A percentile compares a stretch with the other conserved stretches of the same genome.
These are phyloP conservation scores for Diversispora eburnea DNA, from an alignment of 192 early-diverging fungal genomes.

Conservation along the genomic window DNA sequence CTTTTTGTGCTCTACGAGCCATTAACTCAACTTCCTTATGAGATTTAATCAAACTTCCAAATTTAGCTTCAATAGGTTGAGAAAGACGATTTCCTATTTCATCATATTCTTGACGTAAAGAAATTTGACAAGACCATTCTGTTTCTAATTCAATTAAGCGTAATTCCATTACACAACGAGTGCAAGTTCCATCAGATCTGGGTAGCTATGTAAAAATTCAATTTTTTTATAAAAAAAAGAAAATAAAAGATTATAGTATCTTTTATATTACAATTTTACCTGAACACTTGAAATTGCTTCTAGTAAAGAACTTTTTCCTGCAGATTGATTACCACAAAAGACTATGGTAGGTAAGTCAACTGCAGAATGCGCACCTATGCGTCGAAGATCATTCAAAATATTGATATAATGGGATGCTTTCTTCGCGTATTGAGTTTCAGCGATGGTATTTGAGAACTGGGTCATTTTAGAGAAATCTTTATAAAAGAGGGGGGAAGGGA, in stretches of 20 bases:
- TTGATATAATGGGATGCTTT: neutral
- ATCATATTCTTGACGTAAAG: constrained; percentile 50
- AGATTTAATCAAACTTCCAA: constrained; percentile 34
- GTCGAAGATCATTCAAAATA: constrained; percentile 5
- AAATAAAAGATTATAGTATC: neutral
- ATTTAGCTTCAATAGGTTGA: constrained; percentile 37
- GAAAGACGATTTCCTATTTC: constrained; percentile 28
- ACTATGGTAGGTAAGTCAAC: constrained; percentile 57
- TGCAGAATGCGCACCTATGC: constrained; percentile 4
- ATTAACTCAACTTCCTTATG: constrained; percentile 40
- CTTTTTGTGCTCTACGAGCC: constrained; percentile 52
- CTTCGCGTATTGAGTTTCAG: neutral
- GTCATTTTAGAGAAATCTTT: too few relatives aligned
- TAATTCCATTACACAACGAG: constrained; percentile 53
- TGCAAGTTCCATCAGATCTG: constrained; percentile 51
- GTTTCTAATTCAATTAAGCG: constrained; percentile 32
- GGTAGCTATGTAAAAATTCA: constrained; percentile 33
- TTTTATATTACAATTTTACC: neutral
- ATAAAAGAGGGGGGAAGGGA: too few relatives aligned
- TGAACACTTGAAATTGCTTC: constrained; percentile 52
- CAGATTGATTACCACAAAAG: constrained; percentile 55
- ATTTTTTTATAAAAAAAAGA: neutral
- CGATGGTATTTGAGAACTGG: neutral
- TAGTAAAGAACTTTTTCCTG: constrained; percentile 49
- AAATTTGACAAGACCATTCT: constrained; percentile 45